A percentile compares a stretch with the other conserved stretches of the same genome.
Evolutionary conservation across 2,329 filamentous ascomycete genomes (phyloP).

Genomic region (Nemania sp.): DNA sequence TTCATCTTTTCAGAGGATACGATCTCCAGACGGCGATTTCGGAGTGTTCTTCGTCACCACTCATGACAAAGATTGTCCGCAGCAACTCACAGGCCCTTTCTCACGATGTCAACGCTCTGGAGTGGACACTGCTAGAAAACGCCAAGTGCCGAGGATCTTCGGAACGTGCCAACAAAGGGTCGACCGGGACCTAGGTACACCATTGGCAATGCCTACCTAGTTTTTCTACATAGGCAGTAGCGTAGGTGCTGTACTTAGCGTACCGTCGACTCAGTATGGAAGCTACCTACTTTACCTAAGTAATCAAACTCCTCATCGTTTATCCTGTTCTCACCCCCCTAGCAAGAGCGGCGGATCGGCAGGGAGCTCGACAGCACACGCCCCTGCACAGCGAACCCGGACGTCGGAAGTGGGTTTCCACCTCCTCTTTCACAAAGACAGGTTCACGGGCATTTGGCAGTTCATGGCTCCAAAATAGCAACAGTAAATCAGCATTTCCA

Average conservation of each 20-base stretch:
- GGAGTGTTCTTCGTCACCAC: too few species aligned
- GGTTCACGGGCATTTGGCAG: constrained; percentile 13
- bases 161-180: background rate
- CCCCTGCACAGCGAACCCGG: constrained; percentile 11
- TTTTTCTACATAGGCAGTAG: too few species aligned
- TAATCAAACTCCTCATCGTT: constrained; percentile 9
- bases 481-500: constrained; percentile 14
- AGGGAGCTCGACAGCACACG: constrained; percentile 13
- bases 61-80: background rate
- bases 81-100: background rate
- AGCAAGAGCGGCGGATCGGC: constrained; percentile 16
- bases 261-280: background rate
- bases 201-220: background rate
- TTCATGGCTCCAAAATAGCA: constrained; percentile 17
- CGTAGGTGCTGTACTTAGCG: background rate
- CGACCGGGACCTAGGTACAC: too few species aligned
- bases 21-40: too few species aligned
- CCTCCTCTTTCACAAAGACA: constrained; percentile 2
- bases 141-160: constrained; percentile 11
- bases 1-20: too few species aligned
- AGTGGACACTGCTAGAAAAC: background rate
- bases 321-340: constrained; percentile 5
- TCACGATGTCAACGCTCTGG: background rate
- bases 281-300: background rate
- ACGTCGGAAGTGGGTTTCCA: constrained; percentile 12